These are phyloP conservation scores for Colletotrichum echinochloae DNA, from an alignment of 2,329 filamentous ascomycete genomes.

Conservation along the genomic window DNA sequence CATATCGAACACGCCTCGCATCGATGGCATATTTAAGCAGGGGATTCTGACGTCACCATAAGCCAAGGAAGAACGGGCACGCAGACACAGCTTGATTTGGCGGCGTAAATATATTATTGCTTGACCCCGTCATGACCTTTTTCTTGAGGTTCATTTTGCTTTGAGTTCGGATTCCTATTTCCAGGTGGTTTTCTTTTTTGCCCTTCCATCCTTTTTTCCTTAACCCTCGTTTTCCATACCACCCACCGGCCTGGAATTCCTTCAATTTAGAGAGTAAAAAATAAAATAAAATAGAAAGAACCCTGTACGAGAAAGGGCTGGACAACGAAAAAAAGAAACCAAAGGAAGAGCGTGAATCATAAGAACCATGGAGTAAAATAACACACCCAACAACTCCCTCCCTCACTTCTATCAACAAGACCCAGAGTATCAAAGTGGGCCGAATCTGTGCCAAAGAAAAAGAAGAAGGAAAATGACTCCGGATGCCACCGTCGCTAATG, in stretches of 20 bases:
- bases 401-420: not conserved
- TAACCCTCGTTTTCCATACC: not conserved
- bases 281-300: not conserved
- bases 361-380: not conserved
- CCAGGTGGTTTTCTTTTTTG: not conserved
- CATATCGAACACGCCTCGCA: too few relatives aligned
- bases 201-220: not conserved
- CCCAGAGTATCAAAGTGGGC: not conserved
- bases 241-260: not conserved
- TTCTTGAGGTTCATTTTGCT: not conserved
- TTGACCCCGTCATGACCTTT: not conserved
- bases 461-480: slow-evolving; percentile 8
- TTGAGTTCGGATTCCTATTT: not conserved
- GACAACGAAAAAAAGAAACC: not conserved
- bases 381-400: not conserved
- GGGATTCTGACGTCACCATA: not conserved
- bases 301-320: not conserved
- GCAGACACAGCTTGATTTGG: not conserved
- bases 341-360: not conserved
- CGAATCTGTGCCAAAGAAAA: not conserved
- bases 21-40: too few relatives aligned
- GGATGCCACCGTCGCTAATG: slow-evolving; percentile 37
- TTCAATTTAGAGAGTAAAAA: not conserved
- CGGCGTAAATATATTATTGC: not conserved
- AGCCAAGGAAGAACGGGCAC: not conserved